phyloP scores from a whole-genome alignment of 2,329 filamentous ascomycete genomes.

The Trichothecium sympodiale region DNA sequence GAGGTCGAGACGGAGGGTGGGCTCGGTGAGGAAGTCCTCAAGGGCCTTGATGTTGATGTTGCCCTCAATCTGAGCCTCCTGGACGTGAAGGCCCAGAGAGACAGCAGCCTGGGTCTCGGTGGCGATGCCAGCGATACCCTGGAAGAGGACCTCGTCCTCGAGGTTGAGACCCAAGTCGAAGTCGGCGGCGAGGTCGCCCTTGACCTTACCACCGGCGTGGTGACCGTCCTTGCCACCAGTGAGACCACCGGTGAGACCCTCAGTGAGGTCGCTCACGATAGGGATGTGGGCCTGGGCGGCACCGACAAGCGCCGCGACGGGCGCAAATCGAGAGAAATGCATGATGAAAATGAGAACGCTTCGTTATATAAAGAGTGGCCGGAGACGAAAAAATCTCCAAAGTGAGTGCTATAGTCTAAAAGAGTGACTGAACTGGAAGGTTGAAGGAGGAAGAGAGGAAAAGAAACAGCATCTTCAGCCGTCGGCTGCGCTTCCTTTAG shows the following conservation, averaged over 20 bases:
- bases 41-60: constrained; percentile 31
- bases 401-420: not conserved
- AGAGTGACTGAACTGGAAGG: no score
- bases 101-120: constrained; percentile 9
- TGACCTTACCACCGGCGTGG: no score
- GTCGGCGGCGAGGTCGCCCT: not conserved
- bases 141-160: constrained; percentile 7
- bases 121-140: constrained; percentile 6
- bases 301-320: constrained; percentile 5
- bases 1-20: constrained; percentile 33
- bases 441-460: no score
- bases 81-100: constrained; percentile 12
- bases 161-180: constrained; percentile 7
- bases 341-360: constrained; percentile 2
- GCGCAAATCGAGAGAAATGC: constrained; percentile 5
- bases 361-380: constrained; percentile 5
- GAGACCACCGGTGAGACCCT: no score
- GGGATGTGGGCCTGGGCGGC: constrained; percentile 4
- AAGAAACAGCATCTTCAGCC: no score
- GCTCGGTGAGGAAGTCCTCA: constrained; percentile 25
- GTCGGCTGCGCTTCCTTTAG: no score
- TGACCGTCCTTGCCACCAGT: not conserved
- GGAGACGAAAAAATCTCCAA: constrained; percentile 5
- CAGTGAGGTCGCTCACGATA: no score
- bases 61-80: constrained; percentile 32